These are phyloP conservation scores for Fraxinus floribunda DNA, from an alignment of 305 asterid genomes.

Conservation along the genomic window DNA sequence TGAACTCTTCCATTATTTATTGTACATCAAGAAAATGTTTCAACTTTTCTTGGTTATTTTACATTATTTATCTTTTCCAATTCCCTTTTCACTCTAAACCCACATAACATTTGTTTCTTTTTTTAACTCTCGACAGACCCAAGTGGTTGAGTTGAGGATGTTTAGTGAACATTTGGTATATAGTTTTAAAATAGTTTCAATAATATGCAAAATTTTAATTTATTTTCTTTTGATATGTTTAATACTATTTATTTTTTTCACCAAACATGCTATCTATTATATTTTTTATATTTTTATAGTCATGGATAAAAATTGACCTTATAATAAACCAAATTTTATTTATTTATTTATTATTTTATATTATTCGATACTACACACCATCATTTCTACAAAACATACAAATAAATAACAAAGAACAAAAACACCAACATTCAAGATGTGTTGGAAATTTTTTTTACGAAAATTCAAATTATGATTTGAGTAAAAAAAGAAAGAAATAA, in stretches of 20 bases:
- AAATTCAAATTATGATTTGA: background rate
- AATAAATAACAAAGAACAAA: background rate
- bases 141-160: background rate
- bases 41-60: constrained; percentile 22
- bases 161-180: background rate
- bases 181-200: background rate
- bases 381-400: background rate
- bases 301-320: background rate
- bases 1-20: constrained; percentile 27
- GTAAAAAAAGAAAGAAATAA: background rate
- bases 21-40: constrained; percentile 34
- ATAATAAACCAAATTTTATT: background rate
- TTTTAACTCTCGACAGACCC: constrained; percentile 3
- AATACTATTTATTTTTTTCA: too few species aligned
- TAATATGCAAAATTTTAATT: background rate
- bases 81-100: constrained; percentile 12
- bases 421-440: background rate
- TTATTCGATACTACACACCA: background rate
- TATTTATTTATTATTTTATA: too few species aligned
- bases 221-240: background rate
- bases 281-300: too few species aligned
- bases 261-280: background rate
- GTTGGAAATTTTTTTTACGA: too few species aligned
- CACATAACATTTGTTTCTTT: background rate
- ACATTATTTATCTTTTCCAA: background rate